These are phyloP conservation scores for Blastobotrys capitulatus DNA, from an alignment of 1,139 yeast species.

Conservation along the genomic window DNA sequence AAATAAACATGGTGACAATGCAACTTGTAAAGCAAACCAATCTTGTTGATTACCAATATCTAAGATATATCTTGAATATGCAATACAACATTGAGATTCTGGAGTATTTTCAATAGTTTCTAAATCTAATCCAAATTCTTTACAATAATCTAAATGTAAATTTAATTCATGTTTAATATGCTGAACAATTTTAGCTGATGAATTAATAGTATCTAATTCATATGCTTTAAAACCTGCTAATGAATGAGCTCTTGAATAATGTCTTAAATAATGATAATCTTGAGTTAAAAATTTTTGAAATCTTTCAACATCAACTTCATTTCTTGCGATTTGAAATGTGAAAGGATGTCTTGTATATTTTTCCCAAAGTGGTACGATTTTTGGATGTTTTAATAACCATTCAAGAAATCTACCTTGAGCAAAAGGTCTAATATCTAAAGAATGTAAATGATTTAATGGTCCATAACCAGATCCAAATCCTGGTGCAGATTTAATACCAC, in stretches of 20 bases:
- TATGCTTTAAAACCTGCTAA: slow-evolving; percentile 63
- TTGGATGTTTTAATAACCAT: slow-evolving; percentile 53
- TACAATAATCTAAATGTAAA: slow-evolving; percentile 50
- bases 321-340: slow-evolving; percentile 48
- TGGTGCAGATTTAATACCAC: slow-evolving; percentile 46
- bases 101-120: slow-evolving; percentile 41
- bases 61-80: slow-evolving; percentile 56
- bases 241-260: slow-evolving; percentile 65
- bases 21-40: slow-evolving; percentile 60
- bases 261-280: slow-evolving; percentile 63
- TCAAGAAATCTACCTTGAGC: slow-evolving; percentile 42
- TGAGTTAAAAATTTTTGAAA: slow-evolving; percentile 62
- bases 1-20: slow-evolving; percentile 70
- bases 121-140: slow-evolving; percentile 43
- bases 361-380: slow-evolving; percentile 51
- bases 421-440: slow-evolving; percentile 33
- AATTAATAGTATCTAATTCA: slow-evolving; percentile 43
- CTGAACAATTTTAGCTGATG: slow-evolving; percentile 48
- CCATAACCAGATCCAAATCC: slow-evolving; percentile 57
- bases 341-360: slow-evolving; percentile 59
- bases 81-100: slow-evolving; percentile 52
- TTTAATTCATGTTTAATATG: slow-evolving; percentile 53
- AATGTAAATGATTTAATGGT: slow-evolving; percentile 59
- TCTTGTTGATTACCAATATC: slow-evolving; percentile 49
- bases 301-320: slow-evolving; percentile 44